phyloP scores from a whole-genome alignment of 768 basidiomycete species.

The Phanerochaete sordida region DNA sequence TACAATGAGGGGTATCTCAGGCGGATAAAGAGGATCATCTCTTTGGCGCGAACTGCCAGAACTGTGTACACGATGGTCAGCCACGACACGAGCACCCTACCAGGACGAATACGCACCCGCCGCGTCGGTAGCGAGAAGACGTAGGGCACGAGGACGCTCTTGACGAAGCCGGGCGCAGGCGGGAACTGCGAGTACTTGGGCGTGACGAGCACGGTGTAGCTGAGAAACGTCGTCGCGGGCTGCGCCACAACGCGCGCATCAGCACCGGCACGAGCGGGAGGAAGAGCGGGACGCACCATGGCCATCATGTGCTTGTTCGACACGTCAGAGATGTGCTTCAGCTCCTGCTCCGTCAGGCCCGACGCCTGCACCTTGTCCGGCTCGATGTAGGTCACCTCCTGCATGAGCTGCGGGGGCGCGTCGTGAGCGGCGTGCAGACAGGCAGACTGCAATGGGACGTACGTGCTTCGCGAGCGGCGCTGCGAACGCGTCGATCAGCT shows the following conservation, averaged over 20 bases:
- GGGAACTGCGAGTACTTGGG: slow-evolving; percentile 12
- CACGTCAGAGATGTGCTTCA: slow-evolving; percentile 9
- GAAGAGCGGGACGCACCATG: too few species aligned
- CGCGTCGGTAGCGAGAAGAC: slow-evolving; percentile 6
- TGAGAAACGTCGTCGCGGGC: slow-evolving; percentile 11
- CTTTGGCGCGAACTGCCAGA: slow-evolving; percentile 13
- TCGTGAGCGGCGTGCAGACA: too few species aligned
- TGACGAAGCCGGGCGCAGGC: slow-evolving; percentile 10
- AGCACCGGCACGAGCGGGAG: too few species aligned
- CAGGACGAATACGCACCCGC: neutral
- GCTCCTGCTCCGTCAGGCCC: slow-evolving; percentile 11
- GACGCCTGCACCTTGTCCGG: slow-evolving; percentile 12
- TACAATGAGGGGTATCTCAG: too few species aligned
- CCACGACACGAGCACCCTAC: neutral
- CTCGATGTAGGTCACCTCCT: slow-evolving; percentile 14
- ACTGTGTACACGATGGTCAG: neutral
- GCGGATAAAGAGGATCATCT: too few species aligned
- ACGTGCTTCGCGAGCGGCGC: slow-evolving; percentile 9
- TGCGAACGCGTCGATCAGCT: slow-evolving; percentile 9
- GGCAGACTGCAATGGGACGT: neutral
- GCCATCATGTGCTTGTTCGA: slow-evolving; percentile 9
- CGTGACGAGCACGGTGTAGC: slow-evolving; percentile 7
- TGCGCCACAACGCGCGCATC: too few species aligned
- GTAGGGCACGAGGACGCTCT: slow-evolving; percentile 9
- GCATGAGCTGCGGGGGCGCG: slow-evolving; percentile 14